Base-by-base conservation (phyloP, 2,329 filamentous ascomycete genomes). In the Laburnicola sp. region DNA sequence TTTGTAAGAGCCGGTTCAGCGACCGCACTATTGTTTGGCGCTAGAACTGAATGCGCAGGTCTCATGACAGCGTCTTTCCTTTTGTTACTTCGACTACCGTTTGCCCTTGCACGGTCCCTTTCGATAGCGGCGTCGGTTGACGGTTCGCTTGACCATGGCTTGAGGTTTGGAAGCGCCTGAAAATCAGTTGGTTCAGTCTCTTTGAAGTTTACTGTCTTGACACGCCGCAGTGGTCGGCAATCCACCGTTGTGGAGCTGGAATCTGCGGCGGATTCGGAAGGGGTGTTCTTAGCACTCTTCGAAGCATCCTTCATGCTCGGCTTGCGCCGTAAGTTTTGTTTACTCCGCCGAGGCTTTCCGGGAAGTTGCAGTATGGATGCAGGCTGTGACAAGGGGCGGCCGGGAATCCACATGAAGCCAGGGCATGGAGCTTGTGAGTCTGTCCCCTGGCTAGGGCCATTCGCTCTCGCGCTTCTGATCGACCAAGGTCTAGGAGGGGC, bases 131-230 rank as follows among this genome's bases (percentile, higher is more conserved):
- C 3, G 34, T 16, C 10, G 0, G 34, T 2, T 6, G 35, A 21
- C 11, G 11, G 6, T 4, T 53, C 43, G 7, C 37, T 46, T 23
- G 41, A 40, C 50, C 45, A 49, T 6, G 31, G 23, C 16, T 48
- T 38, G n/a, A 44, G 11, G 7, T 44, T 45, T 1, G 56, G 53
- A 21, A 58, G 10, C 0, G 45, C 36, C n/a, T 46, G n/a, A 6
- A 39, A 44, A 16, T 42, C 31, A 23, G 44, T 56, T 5, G 48
- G 34, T 3, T 51, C 30, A n/a, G 21, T 39, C 2, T 56, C 54
- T n/a, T 64, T 59, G 42, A 70, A 70, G 11, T 69, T 63, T 4
- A 71, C 65, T 3, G 64, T 70, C 45, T 69, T 71, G 22, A 62
- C 54, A 4, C 63, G 64, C 1, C 65, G 61, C 23, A 69, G 41